Evolutionary conservation across 2,329 filamentous ascomycete species (phyloP), one percentile per base, ranked within the genome.

Genomic region (Fusarium lateritium): DNA sequence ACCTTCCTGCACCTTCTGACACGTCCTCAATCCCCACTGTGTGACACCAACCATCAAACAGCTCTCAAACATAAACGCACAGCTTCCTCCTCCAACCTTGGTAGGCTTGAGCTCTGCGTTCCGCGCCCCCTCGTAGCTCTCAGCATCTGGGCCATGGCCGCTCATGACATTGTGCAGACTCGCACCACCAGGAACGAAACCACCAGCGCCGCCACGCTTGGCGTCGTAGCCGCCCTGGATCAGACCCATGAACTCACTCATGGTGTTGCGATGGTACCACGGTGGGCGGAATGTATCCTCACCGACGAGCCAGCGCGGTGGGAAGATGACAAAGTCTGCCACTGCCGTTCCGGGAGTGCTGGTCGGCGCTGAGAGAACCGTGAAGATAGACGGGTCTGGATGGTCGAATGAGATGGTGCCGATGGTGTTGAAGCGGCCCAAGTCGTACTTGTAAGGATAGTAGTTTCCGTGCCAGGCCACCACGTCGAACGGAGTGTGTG

Each of bases 381-480:
- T 94, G 80, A 91, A 94, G 77, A 94, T 94, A 66, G 86, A 90
- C 1, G 92, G 92, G 75, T 94, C 92, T 2, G 91, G 91, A 75
- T 94, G 92, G 77, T 94, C 92, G 75, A 88, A 93, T 9, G 88
- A 91, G 69, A 93, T 89, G 56, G 85, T 89, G 21, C 92, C 92
- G 44, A 94, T 89, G 43, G 88, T 89, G 80, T 91, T 92, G 84
- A 94, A 94, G 33, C 91, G 88, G 26, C 90, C 91, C 2, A 94
- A 85, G 73, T 94, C 92, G 81, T 94, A 94, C 80, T 94, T 94
- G 85, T 89, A 93, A 0, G 92, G 92, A 64, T 91, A 91, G 79
- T 94, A 94, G 67, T 89, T 92, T 44, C 92, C 92, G 75, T 94
- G 92, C 92, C 92, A 94, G 5, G 89, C 91, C 5, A 94, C 92